Evolutionary conservation across 2,329 filamentous ascomycete species (phyloP).

Genomic region (Fonsecaea pedrosoi): DNA sequence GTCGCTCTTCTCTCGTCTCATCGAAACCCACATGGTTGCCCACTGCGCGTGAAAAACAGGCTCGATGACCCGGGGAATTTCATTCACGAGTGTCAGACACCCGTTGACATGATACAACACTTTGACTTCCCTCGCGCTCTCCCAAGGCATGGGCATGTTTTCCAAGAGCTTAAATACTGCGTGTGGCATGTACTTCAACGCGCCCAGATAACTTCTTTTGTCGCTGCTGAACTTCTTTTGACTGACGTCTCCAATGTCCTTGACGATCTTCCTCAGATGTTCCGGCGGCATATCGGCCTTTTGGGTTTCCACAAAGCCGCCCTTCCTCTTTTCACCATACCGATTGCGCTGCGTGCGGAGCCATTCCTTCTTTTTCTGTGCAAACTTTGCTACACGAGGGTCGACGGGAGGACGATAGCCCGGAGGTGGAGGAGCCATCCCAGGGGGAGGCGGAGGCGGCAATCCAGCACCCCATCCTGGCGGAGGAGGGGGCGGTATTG

Average conservation of each 20-base stretch:
- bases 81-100: conserved; percentile 94
- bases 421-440: conserved; percentile 76
- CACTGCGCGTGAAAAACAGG: conserved; percentile 98
- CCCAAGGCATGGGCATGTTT: conserved; percentile 99
- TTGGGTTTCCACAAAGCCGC: conserved; percentile 94
- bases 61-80: conserved; percentile 94
- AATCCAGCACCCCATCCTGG: conserved; percentile 66
- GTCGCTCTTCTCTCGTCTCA: conserved; percentile 98
- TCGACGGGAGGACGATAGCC: conserved; percentile 82
- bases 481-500: conserved; percentile 70
- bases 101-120: conserved; percentile 98
- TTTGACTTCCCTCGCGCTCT: conserved; percentile 93
- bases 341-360: conserved; percentile 86
- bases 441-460: conserved; percentile 55
- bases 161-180: conserved; percentile 95
- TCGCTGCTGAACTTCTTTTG: conserved; percentile 99
- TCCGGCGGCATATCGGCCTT: conserved; percentile 99
- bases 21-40: conserved; percentile 99
- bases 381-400: conserved; percentile 89
- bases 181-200: conserved; percentile 98
- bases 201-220: conserved; percentile 96
- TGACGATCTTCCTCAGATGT: conserved; percentile 97
- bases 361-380: conserved; percentile 99
- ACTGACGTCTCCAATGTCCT: conserved; percentile 97
- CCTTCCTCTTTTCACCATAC: conserved; percentile 96